phyloP scores from a whole-genome alignment of 108 stramenopile genomes.

The Poteriospumella lacustris region DNA sequence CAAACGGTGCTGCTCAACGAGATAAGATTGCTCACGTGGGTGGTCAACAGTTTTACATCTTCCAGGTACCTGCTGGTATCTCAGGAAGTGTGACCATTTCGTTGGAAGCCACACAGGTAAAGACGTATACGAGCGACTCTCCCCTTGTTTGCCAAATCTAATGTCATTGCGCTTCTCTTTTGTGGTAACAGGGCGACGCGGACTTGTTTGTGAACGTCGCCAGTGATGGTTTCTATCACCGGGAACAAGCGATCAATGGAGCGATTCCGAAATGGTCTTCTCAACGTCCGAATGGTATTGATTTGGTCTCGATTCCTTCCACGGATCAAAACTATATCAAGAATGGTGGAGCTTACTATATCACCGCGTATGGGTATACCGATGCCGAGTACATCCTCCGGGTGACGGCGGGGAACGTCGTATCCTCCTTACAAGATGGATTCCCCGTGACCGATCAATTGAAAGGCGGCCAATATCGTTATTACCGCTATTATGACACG shows the following conservation, averaged over 20 bases:
- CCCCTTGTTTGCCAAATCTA: no score
- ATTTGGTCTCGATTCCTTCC: neutral
- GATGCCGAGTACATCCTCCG: neutral
- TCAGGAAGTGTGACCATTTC: neutral
- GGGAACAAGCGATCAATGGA: neutral
- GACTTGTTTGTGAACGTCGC: conserved; percentile 10
- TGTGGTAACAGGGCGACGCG: no score
- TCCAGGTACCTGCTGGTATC: neutral
- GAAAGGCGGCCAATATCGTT: neutral
- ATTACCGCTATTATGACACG: conserved; percentile 15
- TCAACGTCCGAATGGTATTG: neutral
- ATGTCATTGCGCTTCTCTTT: no score
- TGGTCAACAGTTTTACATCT: neutral
- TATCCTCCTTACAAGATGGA: neutral
- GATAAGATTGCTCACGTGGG: neutral
- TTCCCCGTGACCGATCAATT: neutral
- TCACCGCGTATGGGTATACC: neutral
- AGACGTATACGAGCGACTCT: no score
- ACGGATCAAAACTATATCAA: neutral
- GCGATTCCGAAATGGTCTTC: neutral
- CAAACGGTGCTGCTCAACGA: neutral
- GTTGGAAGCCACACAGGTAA: neutral
- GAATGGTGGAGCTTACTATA: conserved; percentile 18
- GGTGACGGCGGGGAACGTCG: neutral
- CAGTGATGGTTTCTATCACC: neutral